A percentile compares a stretch with the other conserved stretches of the same genome.
Conservation (phyloP, 129 eudicot genomes). For the Calendula officinalis region DNA sequence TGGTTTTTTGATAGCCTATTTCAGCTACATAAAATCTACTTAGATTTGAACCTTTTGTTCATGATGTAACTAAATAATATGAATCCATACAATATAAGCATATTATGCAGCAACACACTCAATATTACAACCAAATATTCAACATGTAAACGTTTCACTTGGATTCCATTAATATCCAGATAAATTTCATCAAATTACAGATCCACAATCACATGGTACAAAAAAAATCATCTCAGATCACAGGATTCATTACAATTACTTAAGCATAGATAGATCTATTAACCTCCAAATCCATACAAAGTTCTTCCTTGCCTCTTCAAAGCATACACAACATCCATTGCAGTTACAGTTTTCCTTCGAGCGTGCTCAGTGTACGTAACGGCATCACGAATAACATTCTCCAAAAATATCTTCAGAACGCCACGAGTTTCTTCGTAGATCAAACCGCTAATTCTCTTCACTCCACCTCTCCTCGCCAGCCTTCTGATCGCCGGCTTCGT, state of each 20-base stretch:
- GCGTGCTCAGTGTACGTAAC: slow-evolving; percentile 34
- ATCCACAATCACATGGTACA: not conserved
- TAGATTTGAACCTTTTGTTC: no score
- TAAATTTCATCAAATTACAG: not conserved
- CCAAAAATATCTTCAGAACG: slow-evolving; percentile 31
- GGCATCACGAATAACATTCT: slow-evolving; percentile 30
- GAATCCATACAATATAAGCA: no score
- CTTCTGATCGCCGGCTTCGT: slow-evolving; percentile 32
- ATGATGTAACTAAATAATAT: no score
- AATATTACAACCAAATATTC: no score
- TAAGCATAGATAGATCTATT: not conserved
- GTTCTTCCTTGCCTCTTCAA: slow-evolving; percentile 20
- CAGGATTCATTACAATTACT: slow-evolving; percentile 11
- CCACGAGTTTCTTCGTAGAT: slow-evolving; percentile 32
- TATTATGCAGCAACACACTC: no score
- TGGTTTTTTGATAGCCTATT: no score
- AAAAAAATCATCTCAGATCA: not conserved
- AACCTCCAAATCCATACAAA: slow-evolving; percentile 20
- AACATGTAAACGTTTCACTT: not conserved
- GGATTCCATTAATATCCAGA: not conserved
- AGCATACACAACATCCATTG: not conserved
- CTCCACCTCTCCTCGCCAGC: slow-evolving; percentile 32
- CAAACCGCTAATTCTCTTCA: slow-evolving; percentile 28
- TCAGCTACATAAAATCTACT: no score
- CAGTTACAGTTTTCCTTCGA: not conserved